Base-by-base conservation (phyloP, 2,329 filamentous ascomycete genomes). In the Neofusicoccum umdonicola region DNA sequence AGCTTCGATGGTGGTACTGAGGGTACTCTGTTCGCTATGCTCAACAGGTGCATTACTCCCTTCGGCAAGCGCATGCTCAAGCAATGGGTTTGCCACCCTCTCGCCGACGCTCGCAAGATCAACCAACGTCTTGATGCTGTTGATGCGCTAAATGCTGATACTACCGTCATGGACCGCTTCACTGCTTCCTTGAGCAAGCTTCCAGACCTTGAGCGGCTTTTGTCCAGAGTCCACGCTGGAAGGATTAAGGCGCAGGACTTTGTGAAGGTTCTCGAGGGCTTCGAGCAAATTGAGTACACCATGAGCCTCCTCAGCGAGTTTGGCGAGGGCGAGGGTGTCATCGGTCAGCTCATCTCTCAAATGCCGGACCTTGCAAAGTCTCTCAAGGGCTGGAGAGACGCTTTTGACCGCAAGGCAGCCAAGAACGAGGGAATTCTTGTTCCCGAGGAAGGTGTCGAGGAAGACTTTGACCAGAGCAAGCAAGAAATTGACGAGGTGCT, bases 211-310 rank as follows among this genome's bases (percentile, higher is more conserved):
- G 95, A 99, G 77, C 86, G 95, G 44, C 85, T 98, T 51, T 96
- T 98, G 62, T 99, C 95, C 31, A 90, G 95, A 8, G 90, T 99
- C 11, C 95, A 99, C 72, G 95, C 95, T 0, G 91, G 92, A 0
- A 88, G 88, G n/a, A 97, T 93, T 80, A 92, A 88, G 72, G 87
- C 93, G 0, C 91, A 95, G 64, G 95, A 99, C 74, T 99, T 99
- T 75, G 88, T 98, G 51, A 90, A 89, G 54, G 94, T 98, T 0
- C 83, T 99, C 0, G 93, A 98, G 76, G 95, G 95, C 0, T 99
- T 97, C 70, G 95, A 98, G 80, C 94, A 97, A 77, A 98, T 99
- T 51, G 93, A 97, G 68, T 95, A 97, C 75, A 96, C 93, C 0
- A 92, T 97, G 84, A 86, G 87, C 60, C 83, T 98, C 22, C 84